Evolutionary conservation across 306 rosid species (phyloP).

Genomic region (Cotoneaster glaucophyllus): DNA sequence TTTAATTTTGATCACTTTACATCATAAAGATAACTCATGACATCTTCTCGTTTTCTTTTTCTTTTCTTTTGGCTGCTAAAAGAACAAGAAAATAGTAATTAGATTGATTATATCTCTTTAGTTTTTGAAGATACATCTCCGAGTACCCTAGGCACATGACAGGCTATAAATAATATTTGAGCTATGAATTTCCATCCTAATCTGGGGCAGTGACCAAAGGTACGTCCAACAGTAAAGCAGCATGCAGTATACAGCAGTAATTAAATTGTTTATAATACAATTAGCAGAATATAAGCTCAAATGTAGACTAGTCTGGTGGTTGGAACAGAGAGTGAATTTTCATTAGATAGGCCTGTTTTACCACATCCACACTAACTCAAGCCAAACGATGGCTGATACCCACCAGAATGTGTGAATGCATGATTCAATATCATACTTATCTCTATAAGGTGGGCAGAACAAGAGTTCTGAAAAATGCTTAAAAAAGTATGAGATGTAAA

Average conservation of each 20-base stretch:
- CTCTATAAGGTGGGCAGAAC: not conserved
- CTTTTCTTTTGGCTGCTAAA: not conserved
- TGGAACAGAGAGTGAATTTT: not conserved
- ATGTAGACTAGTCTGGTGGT: not conserved
- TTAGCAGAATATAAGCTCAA: not conserved
- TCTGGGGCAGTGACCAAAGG: not conserved
- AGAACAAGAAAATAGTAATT: not conserved
- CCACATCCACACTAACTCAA: not conserved
- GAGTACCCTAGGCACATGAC: not conserved
- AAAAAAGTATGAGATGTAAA: not conserved
- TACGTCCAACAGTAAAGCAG: not conserved
- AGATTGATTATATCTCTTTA: not conserved
- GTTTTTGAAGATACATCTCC: not conserved
- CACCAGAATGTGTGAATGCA: not conserved
- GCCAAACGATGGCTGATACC: not conserved
- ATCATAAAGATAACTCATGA: not conserved
- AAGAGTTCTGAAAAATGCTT: not conserved
- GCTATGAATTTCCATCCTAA: not conserved
- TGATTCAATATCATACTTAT: not conserved
- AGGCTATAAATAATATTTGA: not conserved
- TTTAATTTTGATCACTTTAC: not conserved
- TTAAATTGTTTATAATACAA: not conserved
- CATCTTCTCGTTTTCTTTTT: not conserved
- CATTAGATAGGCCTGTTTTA: not conserved
- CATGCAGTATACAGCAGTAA: not conserved